phyloP scores from a whole-genome alignment of 2,329 filamentous ascomycete genomes.

The Aureobasidium uvarum region DNA sequence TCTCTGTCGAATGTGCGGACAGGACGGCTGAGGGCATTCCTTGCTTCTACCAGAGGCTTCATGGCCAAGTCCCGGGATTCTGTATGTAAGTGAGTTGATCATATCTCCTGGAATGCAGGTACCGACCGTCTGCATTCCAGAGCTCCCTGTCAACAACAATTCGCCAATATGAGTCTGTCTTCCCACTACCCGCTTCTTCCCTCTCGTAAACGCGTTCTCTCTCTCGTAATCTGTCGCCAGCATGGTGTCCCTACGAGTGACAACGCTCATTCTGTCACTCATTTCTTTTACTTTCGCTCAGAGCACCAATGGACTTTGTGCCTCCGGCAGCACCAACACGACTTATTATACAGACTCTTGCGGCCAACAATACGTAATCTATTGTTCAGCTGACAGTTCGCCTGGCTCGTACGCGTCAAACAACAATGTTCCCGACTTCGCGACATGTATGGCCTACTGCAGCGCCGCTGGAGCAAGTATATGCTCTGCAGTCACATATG shows the following conservation, averaged over 20 bases:
- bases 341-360: conserved; percentile 26
- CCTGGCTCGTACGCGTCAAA: conserved; percentile 19
- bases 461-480: neutral
- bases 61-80: neutral
- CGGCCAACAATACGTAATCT: conserved; percentile 23
- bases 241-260: conserved; percentile 21
- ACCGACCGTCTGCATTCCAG: conserved; percentile 6
- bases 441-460: conserved; percentile 11
- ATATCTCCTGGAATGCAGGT: conserved; percentile 17
- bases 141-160: conserved; percentile 16
- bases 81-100: neutral
- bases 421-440: conserved; percentile 2
- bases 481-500: conserved; percentile 16
- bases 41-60: neutral
- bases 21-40: neutral
- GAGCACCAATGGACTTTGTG: conserved; percentile 1
- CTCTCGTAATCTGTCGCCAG: neutral
- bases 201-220: neutral
- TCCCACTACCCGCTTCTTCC: neutral
- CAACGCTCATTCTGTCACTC: conserved; percentile 5
- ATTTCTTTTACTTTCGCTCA: conserved; percentile 1
- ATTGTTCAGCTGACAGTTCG: conserved; percentile 26
- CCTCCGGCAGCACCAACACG: neutral
- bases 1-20: neutral
- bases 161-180: conserved; percentile 1